phyloP scores from a whole-genome alignment of 2,329 filamentous ascomycete genomes.

The Cladosporium sp. region DNA sequence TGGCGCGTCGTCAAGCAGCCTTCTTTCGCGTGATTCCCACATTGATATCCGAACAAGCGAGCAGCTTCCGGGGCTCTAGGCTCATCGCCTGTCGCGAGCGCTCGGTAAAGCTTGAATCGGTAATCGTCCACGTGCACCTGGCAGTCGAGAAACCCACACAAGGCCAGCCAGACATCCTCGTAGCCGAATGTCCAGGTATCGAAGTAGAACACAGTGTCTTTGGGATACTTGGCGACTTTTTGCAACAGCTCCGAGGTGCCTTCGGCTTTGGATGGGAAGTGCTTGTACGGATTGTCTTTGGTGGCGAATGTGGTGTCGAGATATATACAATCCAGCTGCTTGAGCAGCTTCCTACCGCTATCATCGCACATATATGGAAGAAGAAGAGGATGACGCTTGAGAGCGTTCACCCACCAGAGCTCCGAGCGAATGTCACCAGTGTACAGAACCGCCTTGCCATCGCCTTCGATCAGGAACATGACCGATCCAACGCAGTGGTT shows the following conservation, averaged over 20 bases:
- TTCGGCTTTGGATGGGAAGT: constrained; percentile 64
- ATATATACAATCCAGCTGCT: constrained; percentile 74
- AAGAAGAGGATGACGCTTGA: constrained; percentile 67
- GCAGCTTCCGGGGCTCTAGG: constrained; percentile 46
- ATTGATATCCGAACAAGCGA: constrained; percentile 66
- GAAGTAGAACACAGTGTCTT: constrained; percentile 75
- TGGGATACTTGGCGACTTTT: constrained; percentile 64
- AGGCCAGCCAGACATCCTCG: constrained; percentile 83
- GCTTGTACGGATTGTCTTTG: constrained; percentile 44
- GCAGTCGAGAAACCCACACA: constrained; percentile 66
- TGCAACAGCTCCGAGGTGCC: constrained; percentile 69
- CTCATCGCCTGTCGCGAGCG: constrained; percentile 44
- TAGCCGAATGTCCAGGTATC: constrained; percentile 91
- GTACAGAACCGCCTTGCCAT: constrained; percentile 71
- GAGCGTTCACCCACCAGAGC: constrained; percentile 74
- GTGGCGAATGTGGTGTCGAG: constrained; percentile 78
- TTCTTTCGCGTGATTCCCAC: constrained; percentile 64
- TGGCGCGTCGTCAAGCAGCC: constrained; percentile 67
- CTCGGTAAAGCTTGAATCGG: constrained; percentile 66
- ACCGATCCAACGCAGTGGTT: constrained; percentile 89
- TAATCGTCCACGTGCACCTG: constrained; percentile 81
- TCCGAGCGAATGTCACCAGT: constrained; percentile 87
- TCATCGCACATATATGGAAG: constrained; percentile 57
- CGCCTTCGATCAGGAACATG: constrained; percentile 85
- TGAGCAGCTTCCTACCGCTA: constrained; percentile 44